phyloP scores from a whole-genome alignment of 2,329 filamentous ascomycete genomes.

The Trichoderma breve region DNA sequence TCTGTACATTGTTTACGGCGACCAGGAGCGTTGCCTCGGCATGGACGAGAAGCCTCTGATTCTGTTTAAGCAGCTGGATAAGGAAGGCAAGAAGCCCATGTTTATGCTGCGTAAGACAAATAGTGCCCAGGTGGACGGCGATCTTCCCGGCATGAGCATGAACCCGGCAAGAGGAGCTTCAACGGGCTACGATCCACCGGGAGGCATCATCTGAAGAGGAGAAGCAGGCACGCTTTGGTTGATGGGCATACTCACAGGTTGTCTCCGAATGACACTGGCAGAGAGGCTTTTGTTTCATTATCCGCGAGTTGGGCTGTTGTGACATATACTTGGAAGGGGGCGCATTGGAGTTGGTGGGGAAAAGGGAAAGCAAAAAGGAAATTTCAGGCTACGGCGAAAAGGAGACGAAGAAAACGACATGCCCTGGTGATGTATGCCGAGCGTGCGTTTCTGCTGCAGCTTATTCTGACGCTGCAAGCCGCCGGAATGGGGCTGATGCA shows the following conservation, averaged over 20 bases:
- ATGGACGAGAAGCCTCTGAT: slow-evolving; percentile 92
- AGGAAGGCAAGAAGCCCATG: slow-evolving; percentile 97
- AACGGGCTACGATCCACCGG: slow-evolving; percentile 55
- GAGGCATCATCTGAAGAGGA: slow-evolving; percentile 53
- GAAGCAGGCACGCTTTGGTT: neutral
- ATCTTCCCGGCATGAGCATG: slow-evolving; percentile 54
- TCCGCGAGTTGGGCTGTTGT: neutral
- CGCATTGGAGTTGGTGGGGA: slow-evolving; percentile 8
- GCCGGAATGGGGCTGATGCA: neutral
- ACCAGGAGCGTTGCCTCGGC: slow-evolving; percentile 90
- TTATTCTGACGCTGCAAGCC: neutral
- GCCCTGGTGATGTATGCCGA: neutral
- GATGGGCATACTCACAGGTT: neutral
- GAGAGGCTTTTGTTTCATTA: neutral
- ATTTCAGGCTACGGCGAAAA: neutral
- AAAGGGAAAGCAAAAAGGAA: neutral
- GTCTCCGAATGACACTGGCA: neutral
- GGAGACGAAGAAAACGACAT: neutral
- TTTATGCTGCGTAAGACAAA: slow-evolving; percentile 86
- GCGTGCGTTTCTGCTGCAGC: neutral
- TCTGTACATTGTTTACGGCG: slow-evolving; percentile 97
- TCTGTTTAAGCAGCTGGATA: slow-evolving; percentile 94
- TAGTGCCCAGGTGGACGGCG: slow-evolving; percentile 51
- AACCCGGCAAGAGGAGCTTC: slow-evolving; percentile 44
- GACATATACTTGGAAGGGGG: neutral